These are phyloP conservation scores for Podaxis sp. DNA, from an alignment of 768 basidiomycete species.

Conservation along the genomic window DNA sequence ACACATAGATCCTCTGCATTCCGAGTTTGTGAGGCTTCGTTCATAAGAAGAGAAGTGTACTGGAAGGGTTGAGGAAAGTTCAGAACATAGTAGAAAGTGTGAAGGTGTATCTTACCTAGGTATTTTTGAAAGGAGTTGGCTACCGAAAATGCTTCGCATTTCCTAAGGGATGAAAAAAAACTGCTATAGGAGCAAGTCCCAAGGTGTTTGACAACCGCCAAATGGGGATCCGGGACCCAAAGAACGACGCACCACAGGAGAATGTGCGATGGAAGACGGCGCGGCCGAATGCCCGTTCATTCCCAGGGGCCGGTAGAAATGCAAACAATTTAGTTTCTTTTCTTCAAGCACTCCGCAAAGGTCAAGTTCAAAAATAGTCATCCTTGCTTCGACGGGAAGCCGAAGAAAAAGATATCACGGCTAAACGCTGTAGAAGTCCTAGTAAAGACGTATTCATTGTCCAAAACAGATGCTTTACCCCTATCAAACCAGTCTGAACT, in stretches of 20 bases:
- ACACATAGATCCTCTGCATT: background rate
- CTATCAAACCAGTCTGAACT: background rate
- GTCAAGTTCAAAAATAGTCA: background rate
- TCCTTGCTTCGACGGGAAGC: background rate
- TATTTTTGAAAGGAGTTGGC: background rate
- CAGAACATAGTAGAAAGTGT: background rate
- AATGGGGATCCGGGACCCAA: background rate
- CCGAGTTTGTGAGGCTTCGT: background rate
- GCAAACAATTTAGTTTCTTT: background rate
- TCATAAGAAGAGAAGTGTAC: too few relatives aligned
- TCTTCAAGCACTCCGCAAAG: background rate
- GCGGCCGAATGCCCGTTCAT: background rate
- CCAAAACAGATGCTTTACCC: background rate
- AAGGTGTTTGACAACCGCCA: background rate
- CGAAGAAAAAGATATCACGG: background rate
- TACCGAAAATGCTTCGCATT: background rate
- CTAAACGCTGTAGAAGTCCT: background rate
- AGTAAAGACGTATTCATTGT: background rate
- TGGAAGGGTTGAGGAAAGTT: background rate
- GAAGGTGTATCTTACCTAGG: background rate
- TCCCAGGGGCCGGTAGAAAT: background rate
- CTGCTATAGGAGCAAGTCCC: background rate
- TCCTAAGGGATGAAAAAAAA: background rate
- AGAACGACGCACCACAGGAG: background rate
- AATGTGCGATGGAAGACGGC: background rate